These are phyloP conservation scores for Ganoderma meredithae DNA, from an alignment of 1,284 basidiomycete genomes.

Conservation along the genomic window DNA sequence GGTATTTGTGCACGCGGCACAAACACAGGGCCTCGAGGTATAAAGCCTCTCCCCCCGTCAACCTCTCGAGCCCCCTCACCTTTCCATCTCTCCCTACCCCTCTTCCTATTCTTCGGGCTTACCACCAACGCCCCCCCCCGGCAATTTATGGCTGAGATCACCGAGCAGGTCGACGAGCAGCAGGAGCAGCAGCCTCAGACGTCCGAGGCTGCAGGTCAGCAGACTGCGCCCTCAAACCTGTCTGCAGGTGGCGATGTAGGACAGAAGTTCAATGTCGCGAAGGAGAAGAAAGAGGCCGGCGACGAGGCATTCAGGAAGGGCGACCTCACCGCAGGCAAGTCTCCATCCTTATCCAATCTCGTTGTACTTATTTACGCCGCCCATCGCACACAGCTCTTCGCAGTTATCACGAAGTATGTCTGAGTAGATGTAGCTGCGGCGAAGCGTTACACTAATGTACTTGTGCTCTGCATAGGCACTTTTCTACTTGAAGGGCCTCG, in stretches of 20 bases:
- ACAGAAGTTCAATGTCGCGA: constrained; percentile 65
- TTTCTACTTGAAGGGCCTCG: constrained; percentile 73
- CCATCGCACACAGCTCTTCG: constrained; percentile 55
- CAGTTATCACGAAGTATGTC: constrained; percentile 68
- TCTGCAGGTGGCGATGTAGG: constrained; percentile 40
- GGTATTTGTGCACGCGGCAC: constrained; percentile 4
- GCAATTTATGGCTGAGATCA: constrained; percentile 5
- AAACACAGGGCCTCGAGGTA: constrained; percentile 3
- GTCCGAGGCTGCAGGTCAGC: constrained; percentile 15
- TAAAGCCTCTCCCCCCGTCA: background rate
- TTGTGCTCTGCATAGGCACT: constrained; percentile 50
- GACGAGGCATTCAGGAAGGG: constrained; percentile 79
- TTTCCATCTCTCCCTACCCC: background rate
- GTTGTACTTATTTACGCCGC: background rate
- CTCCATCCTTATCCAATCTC: background rate
- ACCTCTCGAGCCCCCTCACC: background rate
- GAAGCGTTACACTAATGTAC: constrained; percentile 9
- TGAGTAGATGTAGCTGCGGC: background rate
- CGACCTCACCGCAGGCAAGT: constrained; percentile 63
- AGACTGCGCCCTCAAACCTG: constrained; percentile 9
- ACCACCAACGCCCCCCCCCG: background rate
- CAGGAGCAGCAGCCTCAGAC: constrained; percentile 5
- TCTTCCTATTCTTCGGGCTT: background rate
- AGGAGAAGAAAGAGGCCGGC: constrained; percentile 74
- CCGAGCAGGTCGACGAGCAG: constrained; percentile 6